Conservation (phyloP, 805 yeast species). For the Middelhovenomyces tepae region DNA sequence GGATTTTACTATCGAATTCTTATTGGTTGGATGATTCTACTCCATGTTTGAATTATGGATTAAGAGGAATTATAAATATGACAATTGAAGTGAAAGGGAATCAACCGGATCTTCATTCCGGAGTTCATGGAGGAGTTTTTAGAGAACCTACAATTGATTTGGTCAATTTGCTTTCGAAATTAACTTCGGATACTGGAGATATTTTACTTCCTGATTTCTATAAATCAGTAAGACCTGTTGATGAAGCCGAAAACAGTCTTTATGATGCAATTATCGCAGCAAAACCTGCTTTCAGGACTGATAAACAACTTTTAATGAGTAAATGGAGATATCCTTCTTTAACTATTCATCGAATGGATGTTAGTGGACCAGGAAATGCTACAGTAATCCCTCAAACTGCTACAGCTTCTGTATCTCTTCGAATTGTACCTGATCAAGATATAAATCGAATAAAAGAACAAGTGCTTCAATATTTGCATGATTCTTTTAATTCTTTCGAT, state of each 20-base stretch:
- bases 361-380: conserved; percentile 83
- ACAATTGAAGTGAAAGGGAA: conserved; percentile 63
- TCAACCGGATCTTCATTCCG: conserved; percentile 86
- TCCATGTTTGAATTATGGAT: conserved; percentile 91
- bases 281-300: conserved; percentile 28
- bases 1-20: conserved; percentile 83
- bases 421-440: conserved; percentile 86
- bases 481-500: conserved; percentile 40
- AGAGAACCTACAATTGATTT: conserved; percentile 86
- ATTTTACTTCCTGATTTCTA: conserved; percentile 63
- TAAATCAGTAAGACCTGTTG: conserved; percentile 52
- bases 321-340: conserved; percentile 89
- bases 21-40: conserved; percentile 86
- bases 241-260: conserved; percentile 47
- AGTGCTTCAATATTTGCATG: conserved; percentile 39
- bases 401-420: conserved; percentile 64
- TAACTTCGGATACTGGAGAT: conserved; percentile 47
- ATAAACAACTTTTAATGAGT: conserved; percentile 40
- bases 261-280: conserved; percentile 54
- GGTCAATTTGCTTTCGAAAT: conserved; percentile 57
- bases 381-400: conserved; percentile 85
- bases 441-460: conserved; percentile 45
- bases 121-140: conserved; percentile 89
- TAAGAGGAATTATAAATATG: conserved; percentile 83
- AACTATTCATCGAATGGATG: conserved; percentile 74